A percentile compares a stretch with the other conserved stretches of the same genome.
Conservation (phyloP, 768 basidiomycete genomes). For the Pleurotus djamor region DNA sequence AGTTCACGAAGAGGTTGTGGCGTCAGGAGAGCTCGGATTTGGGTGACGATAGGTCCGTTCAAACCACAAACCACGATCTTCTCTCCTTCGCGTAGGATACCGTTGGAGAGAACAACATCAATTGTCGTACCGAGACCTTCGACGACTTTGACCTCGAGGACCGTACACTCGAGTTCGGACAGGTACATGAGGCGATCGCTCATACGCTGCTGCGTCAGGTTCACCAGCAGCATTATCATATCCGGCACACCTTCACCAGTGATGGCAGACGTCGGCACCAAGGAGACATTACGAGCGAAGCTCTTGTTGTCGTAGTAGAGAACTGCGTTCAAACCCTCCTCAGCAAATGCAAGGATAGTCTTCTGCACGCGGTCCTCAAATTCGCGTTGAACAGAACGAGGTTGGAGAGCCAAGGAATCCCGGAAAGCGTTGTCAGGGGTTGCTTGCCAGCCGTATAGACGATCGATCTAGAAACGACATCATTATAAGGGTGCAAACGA, state of each 20-base stretch:
- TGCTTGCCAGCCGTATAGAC: constrained; percentile 92
- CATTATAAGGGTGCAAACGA: constrained; percentile 5
- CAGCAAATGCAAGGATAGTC: constrained; percentile 92
- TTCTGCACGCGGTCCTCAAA: constrained; percentile 87
- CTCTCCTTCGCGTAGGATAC: constrained; percentile 88
- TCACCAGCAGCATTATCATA: constrained; percentile 98
- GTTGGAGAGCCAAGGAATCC: constrained; percentile 85
- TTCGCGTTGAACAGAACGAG: constrained; percentile 77
- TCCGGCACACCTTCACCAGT: constrained; percentile 98
- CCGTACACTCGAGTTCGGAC: constrained; percentile 95
- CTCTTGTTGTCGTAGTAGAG: constrained; percentile 99
- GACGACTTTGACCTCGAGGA: constrained; percentile 97
- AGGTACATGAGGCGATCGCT: constrained; percentile 97
- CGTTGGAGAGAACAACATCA: constrained; percentile 95
- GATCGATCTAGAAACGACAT: constrained; percentile 74
- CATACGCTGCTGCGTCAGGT: constrained; percentile 97
- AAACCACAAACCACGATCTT: constrained; percentile 95
- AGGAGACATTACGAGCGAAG: constrained; percentile 89
- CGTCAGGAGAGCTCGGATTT: constrained; percentile 89
- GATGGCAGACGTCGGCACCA: constrained; percentile 97
- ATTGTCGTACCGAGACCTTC: constrained; percentile 98
- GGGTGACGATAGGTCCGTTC: constrained; percentile 96
- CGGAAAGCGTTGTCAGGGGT: constrained; percentile 92
- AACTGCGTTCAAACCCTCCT: constrained; percentile 93
- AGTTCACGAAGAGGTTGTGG: constrained; percentile 96